Evolutionary conservation across 2,329 filamentous ascomycete genomes (phyloP).

Genomic region (Apiospora rasikravindrae): DNA sequence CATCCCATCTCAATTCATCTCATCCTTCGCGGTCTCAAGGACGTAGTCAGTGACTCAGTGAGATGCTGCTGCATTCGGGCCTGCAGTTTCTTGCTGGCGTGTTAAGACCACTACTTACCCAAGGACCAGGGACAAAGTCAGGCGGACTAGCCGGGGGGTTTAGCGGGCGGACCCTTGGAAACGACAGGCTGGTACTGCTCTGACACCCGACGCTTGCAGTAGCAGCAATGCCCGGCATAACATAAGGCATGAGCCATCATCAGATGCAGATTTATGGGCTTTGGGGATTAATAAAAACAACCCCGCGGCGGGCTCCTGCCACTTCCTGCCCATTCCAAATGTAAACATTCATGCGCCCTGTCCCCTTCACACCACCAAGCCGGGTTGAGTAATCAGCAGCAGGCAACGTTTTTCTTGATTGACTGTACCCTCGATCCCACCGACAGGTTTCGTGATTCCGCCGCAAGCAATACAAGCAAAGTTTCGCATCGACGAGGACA

Average conservation of each 20-base stretch:
- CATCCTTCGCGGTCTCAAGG: neutral
- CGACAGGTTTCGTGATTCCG: neutral
- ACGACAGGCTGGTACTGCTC: neutral
- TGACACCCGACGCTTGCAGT: neutral
- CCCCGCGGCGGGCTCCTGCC: conserved; percentile 6
- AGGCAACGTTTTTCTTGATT: neutral
- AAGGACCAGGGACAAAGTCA: conserved; percentile 9
- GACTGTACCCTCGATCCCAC: neutral
- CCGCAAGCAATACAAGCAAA: neutral
- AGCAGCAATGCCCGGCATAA: neutral
- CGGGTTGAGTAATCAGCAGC: neutral
- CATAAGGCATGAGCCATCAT: conserved; percentile 7
- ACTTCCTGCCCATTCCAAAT: neutral
- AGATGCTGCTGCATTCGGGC: neutral
- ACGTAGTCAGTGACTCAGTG: neutral
- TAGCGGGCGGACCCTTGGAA: neutral
- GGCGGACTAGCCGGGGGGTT: neutral
- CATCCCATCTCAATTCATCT: neutral
- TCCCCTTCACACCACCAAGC: neutral
- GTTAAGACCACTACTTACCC: neutral
- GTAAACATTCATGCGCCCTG: conserved; percentile 15
- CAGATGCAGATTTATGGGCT: conserved; percentile 1
- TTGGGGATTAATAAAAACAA: conserved; percentile 3
- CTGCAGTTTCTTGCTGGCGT: neutral
- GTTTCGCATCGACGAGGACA: neutral